Evolutionary conservation across 208 protist genomes (phyloP).

Genomic region (Jaenimonas drosophilae): DNA sequence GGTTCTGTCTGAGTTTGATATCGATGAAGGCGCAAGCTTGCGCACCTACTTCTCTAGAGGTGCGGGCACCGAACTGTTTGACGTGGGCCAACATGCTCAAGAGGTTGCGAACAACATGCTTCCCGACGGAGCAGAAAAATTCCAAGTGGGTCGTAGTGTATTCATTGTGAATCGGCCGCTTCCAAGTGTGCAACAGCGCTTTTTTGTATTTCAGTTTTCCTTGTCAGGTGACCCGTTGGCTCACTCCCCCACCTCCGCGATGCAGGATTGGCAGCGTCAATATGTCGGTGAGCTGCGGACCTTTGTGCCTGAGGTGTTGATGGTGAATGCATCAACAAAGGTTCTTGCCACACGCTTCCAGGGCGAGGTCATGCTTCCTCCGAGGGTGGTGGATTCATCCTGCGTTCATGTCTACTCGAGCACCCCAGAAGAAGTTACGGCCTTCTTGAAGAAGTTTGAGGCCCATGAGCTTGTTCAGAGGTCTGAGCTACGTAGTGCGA

Average conservation of each 20-base stretch:
- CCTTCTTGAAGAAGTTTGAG: too few relatives aligned
- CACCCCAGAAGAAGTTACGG: too few relatives aligned
- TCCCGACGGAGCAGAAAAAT: constrained; percentile 67
- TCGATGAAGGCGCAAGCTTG: constrained; percentile 55
- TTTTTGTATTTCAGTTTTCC: constrained; percentile 47
- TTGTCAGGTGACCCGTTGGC: background rate
- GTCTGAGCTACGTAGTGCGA: too few relatives aligned
- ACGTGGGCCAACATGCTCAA: constrained; percentile 16
- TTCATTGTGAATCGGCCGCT: constrained; percentile 58
- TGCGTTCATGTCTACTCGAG: too few relatives aligned
- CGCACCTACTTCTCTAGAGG: constrained; percentile 31
- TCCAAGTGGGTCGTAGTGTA: constrained; percentile 34
- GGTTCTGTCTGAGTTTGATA: constrained; percentile 73
- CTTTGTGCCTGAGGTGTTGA: constrained; percentile 22
- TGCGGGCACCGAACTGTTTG: background rate
- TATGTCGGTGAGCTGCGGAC: constrained; percentile 7
- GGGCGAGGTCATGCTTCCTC: constrained; percentile 16
- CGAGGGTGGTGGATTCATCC: too few relatives aligned
- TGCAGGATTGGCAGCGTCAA: constrained; percentile 11
- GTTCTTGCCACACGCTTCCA: too few relatives aligned
- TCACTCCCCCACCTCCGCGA: background rate
- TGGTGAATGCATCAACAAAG: constrained; percentile 18
- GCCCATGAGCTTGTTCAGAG: too few relatives aligned
- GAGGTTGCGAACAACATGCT: constrained; percentile 77
- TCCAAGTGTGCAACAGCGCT: constrained; percentile 13